Evolutionary conservation across 371 early-diverging fungal species (phyloP), one percentile per base, ranked within the genome.

Genomic region (Actinomortierella ambigua): DNA sequence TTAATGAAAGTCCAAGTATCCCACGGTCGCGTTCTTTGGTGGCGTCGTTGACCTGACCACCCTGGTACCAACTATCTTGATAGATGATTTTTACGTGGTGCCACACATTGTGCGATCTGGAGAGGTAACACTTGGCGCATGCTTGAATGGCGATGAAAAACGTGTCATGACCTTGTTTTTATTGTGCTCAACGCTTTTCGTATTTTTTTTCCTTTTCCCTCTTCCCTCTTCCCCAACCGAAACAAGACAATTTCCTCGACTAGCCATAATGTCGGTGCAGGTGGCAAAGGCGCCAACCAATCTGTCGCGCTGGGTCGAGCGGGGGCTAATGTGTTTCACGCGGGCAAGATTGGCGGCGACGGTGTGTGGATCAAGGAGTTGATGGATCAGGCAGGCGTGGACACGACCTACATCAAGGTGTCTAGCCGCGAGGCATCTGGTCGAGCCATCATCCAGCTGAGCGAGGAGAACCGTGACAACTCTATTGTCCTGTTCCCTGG

Each of bases 241-340:
- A 14, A 43, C 13, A 9, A 11, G 73, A 96, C 96, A 1, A 77
- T 95, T 28, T 78, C 88, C 0, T 86, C 93, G 1, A 79, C 78
- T 13, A 62, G 66, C 0, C 86, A 89, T 55, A 75, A 70, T 41
- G 83, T 86, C 42, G 83, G 87, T 50, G 91, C 95, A 2, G 97
- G 96, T 40, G 96, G 96, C 39, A 97, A 97, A 84, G 95, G 95
- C 3, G 93, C 94, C 6, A 95, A 96, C 59, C 94, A 94, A 65
- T 85, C 90, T 5, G 92, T 90, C 3, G 93, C 95, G 1, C 70
- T 91, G 18, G 91, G 90, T 26, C 84, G 84, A 76, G 89, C 92
- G 0, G 91, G 93, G 15, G 87, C 80, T 4, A 68, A 77, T 14
- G 89, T 92, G 2, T 84, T 82, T 59, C 89, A 92, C 50, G 90